Evolutionary conservation across 768 basidiomycete genomes (phyloP), one percentile per base, ranked within the genome.

Genomic region (Lactarius evosmus): DNA sequence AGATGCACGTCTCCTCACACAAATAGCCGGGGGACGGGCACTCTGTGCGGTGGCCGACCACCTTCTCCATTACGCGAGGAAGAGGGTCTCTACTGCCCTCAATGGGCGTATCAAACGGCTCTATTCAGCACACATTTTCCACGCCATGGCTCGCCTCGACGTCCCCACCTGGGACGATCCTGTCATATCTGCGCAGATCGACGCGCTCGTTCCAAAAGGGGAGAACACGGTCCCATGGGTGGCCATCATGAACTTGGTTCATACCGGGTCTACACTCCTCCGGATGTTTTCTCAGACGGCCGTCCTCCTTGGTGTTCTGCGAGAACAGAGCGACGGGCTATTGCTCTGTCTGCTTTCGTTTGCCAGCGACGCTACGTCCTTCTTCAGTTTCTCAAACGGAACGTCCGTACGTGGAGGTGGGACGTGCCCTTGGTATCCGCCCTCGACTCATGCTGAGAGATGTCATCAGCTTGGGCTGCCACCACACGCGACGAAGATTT

Each of bases 81-180:
- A 62, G 55, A 78, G 67, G 38, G 70, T 86, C 44, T 67, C 79
- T 25, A 66, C 72, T 8, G 85, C 83, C 0, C 79, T 91, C 61
- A 83, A 85, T 67, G 71, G 72, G 22, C 78, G 83, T 36, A 85
- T 91, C 69, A 84, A 83, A 67, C 80, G 77, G 62, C 80, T 81
- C 71, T 91, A 87, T 70, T 78, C 86, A 2, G 72, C 82, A 12
- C 86, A 85, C 65, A 82, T 83, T 60, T 91, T 90, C 72, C 78
- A 77, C 27, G 85, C 87, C 11, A 80, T 87, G 72, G 83, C 83
- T 30, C 82, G 90, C 11, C 80, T 93, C 50, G 90, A 93, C 72
- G 79, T 91, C 1, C 88, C 89, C 3, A 90, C 90, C 0, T 91
- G 83, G 65, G 82, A 86, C 57, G 87, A 91, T 72, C 79, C 86